Base-by-base conservation (phyloP, 2,329 filamentous ascomycete species). In the Bipolaris bicolor region DNA sequence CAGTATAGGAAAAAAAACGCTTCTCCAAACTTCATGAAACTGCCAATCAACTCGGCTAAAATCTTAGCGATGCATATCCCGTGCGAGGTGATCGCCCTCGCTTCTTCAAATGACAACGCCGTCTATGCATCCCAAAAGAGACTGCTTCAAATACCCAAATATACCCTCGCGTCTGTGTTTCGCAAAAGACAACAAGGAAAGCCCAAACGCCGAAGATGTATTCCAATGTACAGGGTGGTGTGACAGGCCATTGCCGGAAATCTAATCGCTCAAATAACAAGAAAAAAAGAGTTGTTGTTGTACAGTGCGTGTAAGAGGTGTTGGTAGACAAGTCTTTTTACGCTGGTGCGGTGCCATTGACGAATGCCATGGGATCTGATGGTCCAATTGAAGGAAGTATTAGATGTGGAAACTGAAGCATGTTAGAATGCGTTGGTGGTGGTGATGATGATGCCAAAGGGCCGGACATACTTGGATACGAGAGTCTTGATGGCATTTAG, bases 181-280 rank as follows among this genome's bases (percentile, higher is more conserved):
- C 64, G 43, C 43, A 40, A 59, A 59, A 54, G 45, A 9, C 24
- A 16, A 34, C 7, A 36, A 44, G 16, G 15, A 53, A 40, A 33
- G 18, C 36, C 57, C 47, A 61, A 63, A 62, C 67, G 48, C 65
- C 63, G 3, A 55, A 52, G 2, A 66, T 67, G 58, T 61, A 44
- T 34, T 34, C 24, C 20, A 26, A 49, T 49, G 39, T 51, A 56
- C 57, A 54, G n/a, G 52, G 57, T 48, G 45, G 51, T 57, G 51
- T 37, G 57, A 55, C 31, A 58, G 29, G 34, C 47, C 37, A 20
- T 20, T 46, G 16, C 31, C 46, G 18, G 18, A 55, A 26, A 31
- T 40, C 11, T 5, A 44, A 47, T 29, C 22, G 45, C 16, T 26
- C 24, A 36, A 33, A 41, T 15, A 24, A 15, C 31, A 52, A 47